Evolutionary conservation across 2,329 filamentous ascomycete species (phyloP).

Genomic region (Didymella pomorum): DNA sequence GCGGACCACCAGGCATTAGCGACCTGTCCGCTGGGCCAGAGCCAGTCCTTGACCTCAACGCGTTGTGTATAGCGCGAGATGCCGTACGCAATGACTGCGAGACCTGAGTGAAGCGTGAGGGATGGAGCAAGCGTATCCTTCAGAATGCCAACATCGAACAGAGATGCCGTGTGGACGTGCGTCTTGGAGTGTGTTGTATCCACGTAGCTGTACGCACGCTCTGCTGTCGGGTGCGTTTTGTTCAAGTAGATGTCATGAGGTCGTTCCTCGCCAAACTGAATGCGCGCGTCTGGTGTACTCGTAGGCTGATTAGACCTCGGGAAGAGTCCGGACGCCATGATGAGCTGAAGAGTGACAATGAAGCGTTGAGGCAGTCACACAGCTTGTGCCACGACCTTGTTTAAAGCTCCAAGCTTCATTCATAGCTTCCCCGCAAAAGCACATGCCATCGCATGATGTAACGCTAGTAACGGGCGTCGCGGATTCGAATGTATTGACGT

Average conservation of each 20-base stretch:
- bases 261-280: constrained; percentile 43
- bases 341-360: neutral
- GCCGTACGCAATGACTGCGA: constrained; percentile 62
- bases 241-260: constrained; percentile 47
- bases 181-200: constrained; percentile 45
- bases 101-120: constrained; percentile 61
- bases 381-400: constrained; percentile 5
- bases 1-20: constrained; percentile 69
- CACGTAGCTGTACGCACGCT: constrained; percentile 26
- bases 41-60: constrained; percentile 68
- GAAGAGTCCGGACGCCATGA: constrained; percentile 21
- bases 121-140: constrained; percentile 64
- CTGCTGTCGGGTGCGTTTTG: constrained; percentile 29
- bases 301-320: constrained; percentile 11
- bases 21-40: constrained; percentile 65
- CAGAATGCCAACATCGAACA: constrained; percentile 60
- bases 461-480: constrained; percentile 19
- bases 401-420: constrained; percentile 17
- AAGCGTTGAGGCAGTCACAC: neutral
- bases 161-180: constrained; percentile 41
- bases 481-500: neutral
- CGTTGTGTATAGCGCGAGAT: constrained; percentile 61
- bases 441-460: constrained; percentile 25
- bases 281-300: constrained; percentile 40
- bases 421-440: constrained; percentile 23